These are phyloP conservation scores for Debaryomyces psychrophilus DNA, from an alignment of 1,139 yeast species.

Conservation along the genomic window DNA sequence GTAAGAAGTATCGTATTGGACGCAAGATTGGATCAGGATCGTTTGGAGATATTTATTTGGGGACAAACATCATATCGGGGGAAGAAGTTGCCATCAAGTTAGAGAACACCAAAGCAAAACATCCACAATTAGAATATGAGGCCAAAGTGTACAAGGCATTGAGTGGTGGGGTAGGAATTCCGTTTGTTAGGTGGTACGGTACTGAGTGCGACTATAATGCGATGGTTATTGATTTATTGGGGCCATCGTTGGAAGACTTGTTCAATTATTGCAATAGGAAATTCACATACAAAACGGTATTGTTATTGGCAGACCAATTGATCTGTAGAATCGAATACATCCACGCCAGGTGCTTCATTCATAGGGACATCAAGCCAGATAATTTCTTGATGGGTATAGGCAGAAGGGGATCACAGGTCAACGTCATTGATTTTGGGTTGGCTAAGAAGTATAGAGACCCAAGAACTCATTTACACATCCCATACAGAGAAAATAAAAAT, in stretches of 20 bases:
- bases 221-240: conserved; percentile 92
- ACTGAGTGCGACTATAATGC: conserved; percentile 96
- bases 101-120: conserved; percentile 87
- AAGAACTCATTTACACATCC: conserved; percentile 92
- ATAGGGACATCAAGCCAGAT: conserved; percentile 92
- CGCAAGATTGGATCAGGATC: conserved; percentile 97
- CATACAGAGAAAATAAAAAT: conserved; percentile 94
- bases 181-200: conserved; percentile 97
- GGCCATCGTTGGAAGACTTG: conserved; percentile 93
- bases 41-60: conserved; percentile 93
- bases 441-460: conserved; percentile 97
- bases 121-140: conserved; percentile 96
- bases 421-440: conserved; percentile 94
- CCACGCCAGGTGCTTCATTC: conserved; percentile 94
- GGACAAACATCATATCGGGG: conserved; percentile 91
- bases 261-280: conserved; percentile 95
- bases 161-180: conserved; percentile 97
- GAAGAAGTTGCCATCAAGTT: conserved; percentile 97
- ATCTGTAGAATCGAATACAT: conserved; percentile 92
- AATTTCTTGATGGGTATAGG: conserved; percentile 97
- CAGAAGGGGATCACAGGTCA: conserved; percentile 90
- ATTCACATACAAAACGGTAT: conserved; percentile 90
- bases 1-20: conserved; percentile 92
- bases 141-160: conserved; percentile 93
- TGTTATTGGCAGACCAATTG: conserved; percentile 91